Conservation (phyloP, 352 stramenopile species). For the Phytopythium cucurbitacearum region DNA sequence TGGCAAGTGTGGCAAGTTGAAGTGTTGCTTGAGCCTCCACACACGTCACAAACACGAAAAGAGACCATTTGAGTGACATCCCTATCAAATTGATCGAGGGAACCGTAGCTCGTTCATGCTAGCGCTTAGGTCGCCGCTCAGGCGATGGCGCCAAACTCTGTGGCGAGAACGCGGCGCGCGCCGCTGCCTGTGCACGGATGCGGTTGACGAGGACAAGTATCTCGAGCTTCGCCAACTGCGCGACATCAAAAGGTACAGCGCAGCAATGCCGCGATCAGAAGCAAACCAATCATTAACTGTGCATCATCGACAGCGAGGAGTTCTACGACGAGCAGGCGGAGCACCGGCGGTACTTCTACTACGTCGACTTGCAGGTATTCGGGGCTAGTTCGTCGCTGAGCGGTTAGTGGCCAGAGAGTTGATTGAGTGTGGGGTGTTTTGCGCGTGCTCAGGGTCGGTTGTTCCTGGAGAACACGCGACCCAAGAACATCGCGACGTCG, state of each 20-base stretch:
- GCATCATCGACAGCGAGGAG: conserved; percentile 27
- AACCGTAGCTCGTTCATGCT: too few relatives aligned
- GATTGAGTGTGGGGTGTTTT: too few relatives aligned
- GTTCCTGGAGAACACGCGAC: conserved; percentile 74
- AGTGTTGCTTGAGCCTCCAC: too few relatives aligned
- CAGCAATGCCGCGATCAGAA: background rate
- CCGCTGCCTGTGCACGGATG: background rate
- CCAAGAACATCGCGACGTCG: conserved; percentile 84
- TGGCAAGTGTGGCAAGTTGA: too few relatives aligned
- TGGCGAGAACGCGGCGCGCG: background rate
- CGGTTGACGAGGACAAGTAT: conserved; percentile 56
- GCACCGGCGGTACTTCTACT: conserved; percentile 78
- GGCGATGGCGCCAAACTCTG: too few relatives aligned
- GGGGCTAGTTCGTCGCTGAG: too few relatives aligned
- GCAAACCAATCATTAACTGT: conserved; percentile 2
- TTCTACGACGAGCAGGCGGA: conserved; percentile 72
- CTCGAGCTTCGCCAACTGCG: conserved; percentile 72
- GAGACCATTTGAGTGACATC: too few relatives aligned
- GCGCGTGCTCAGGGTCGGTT: conserved; percentile 39
- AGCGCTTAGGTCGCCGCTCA: too few relatives aligned
- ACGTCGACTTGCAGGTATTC: conserved; percentile 71
- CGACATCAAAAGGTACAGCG: conserved; percentile 70
- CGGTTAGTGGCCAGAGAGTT: too few relatives aligned
- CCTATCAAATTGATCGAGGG: too few relatives aligned
- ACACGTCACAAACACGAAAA: too few relatives aligned